Percentiles rank a stretch among this genome's conserved stretches.
These are phyloP conservation scores for Kodamaea ohmeri DNA, from an alignment of 1,139 yeast genomes.

Conservation along the genomic window DNA sequence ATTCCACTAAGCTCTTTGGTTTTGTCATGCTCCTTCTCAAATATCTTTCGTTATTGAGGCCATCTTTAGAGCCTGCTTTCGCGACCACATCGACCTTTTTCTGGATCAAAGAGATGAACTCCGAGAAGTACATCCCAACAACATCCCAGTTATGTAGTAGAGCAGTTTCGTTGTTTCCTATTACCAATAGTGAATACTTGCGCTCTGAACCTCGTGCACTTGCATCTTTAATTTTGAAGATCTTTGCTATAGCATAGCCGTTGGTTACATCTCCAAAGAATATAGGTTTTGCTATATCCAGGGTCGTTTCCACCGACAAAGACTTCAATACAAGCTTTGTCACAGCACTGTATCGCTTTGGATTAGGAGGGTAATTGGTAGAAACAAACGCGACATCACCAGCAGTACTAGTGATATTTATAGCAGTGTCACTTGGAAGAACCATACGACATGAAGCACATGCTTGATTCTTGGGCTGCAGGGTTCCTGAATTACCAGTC, in stretches of 20 bases:
- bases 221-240: constrained; percentile 66
- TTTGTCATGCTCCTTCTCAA: constrained; percentile 50
- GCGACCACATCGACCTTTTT: constrained; percentile 29
- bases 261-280: constrained; percentile 66
- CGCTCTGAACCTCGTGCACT: constrained; percentile 80
- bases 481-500: constrained; percentile 15
- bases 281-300: constrained; percentile 64
- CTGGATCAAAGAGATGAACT: constrained; percentile 51
- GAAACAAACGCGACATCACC: constrained; percentile 27
- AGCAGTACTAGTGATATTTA: constrained; percentile 27
- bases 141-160: constrained; percentile 59
- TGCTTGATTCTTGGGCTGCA: constrained; percentile 34
- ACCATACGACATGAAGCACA: constrained; percentile 59
- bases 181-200: constrained; percentile 62
- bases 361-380: constrained; percentile 65
- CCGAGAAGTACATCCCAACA: constrained; percentile 49
- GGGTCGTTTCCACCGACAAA: constrained; percentile 69
- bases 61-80: neutral
- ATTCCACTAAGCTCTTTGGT: constrained; percentile 57
- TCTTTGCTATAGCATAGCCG: constrained; percentile 65
- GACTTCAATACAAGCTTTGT: constrained; percentile 62
- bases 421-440: constrained; percentile 39
- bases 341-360: constrained; percentile 50
- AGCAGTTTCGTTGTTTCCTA: constrained; percentile 55
- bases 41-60: constrained; percentile 52